Evolutionary conservation across 1,284 basidiomycete species (phyloP).

Genomic region (Trichosporon asahii): DNA sequence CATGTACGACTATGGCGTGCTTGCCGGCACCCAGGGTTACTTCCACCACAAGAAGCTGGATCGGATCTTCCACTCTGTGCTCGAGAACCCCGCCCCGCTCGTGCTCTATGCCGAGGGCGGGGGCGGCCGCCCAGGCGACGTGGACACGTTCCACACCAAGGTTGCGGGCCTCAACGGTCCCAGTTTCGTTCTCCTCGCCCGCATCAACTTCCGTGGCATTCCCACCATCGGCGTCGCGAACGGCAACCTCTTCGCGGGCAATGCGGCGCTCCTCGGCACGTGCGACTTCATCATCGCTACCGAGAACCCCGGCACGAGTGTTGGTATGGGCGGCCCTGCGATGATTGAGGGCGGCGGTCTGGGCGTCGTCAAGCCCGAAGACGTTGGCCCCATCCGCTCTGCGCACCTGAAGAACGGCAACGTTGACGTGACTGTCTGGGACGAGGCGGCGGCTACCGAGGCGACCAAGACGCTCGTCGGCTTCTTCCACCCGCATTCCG

Average conservation of each 20-base stretch:
- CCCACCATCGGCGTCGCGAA: conserved; percentile 25
- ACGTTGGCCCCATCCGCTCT: conserved; percentile 20
- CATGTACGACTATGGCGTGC: conserved; percentile 26
- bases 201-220: conserved; percentile 24
- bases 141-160: conserved; percentile 20
- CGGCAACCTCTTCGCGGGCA: conserved; percentile 25
- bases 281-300: conserved; percentile 25
- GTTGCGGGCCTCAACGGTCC: conserved; percentile 21
- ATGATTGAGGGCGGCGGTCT: conserved; percentile 27
- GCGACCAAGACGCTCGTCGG: conserved; percentile 21
- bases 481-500: conserved; percentile 18
- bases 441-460: conserved; percentile 23
- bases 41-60: conserved; percentile 27
- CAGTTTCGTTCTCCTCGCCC: conserved; percentile 19
- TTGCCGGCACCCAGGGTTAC: conserved; percentile 25
- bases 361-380: conserved; percentile 20
- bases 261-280: conserved; percentile 20
- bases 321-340: conserved; percentile 26
- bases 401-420: conserved; percentile 25
- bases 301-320: conserved; percentile 18
- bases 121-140: conserved; percentile 24
- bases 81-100: conserved; percentile 23
- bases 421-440: conserved; percentile 23
- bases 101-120: conserved; percentile 27
- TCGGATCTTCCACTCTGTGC: conserved; percentile 22